A percentile compares a stretch with the other conserved stretches of the same genome.
phyloP scores from a whole-genome alignment of 305 asterid genomes.

The Withania somnifera region DNA sequence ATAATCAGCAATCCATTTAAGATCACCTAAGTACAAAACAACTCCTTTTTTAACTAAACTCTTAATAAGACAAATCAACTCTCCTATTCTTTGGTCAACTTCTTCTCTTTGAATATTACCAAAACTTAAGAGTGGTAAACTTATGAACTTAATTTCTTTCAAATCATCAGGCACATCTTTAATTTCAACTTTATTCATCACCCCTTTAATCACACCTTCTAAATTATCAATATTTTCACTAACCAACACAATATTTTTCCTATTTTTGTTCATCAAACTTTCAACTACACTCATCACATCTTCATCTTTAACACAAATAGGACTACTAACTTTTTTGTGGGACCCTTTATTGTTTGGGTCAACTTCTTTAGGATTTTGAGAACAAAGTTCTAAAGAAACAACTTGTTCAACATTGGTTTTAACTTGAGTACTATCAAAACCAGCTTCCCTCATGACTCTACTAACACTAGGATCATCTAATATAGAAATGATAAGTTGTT shows the following conservation, averaged over 20 bases:
- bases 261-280: slow-evolving; percentile 15
- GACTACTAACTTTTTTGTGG: neutral
- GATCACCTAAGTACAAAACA: slow-evolving; percentile 71
- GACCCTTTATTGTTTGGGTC: neutral
- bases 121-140: slow-evolving; percentile 39
- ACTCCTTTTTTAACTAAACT: slow-evolving; percentile 57
- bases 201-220: slow-evolving; percentile 34
- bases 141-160: slow-evolving; percentile 48
- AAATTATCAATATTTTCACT: slow-evolving; percentile 42
- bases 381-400: slow-evolving; percentile 27
- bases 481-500: slow-evolving; percentile 74
- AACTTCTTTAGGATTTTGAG: slow-evolving; percentile 15
- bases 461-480: slow-evolving; percentile 94
- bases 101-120: slow-evolving; percentile 46
- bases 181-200: slow-evolving; percentile 49
- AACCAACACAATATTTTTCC: slow-evolving; percentile 45
- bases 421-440: slow-evolving; percentile 73
- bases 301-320: slow-evolving; percentile 19
- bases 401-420: slow-evolving; percentile 68
- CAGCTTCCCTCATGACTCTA: slow-evolving; percentile 95
- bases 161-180: slow-evolving; percentile 39
- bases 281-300: slow-evolving; percentile 42
- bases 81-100: slow-evolving; percentile 60
- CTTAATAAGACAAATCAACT: slow-evolving; percentile 38
- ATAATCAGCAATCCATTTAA: slow-evolving; percentile 72